phyloP scores from a whole-genome alignment of 163 green algal genomes.

The Trebouxia gelatinosa region DNA sequence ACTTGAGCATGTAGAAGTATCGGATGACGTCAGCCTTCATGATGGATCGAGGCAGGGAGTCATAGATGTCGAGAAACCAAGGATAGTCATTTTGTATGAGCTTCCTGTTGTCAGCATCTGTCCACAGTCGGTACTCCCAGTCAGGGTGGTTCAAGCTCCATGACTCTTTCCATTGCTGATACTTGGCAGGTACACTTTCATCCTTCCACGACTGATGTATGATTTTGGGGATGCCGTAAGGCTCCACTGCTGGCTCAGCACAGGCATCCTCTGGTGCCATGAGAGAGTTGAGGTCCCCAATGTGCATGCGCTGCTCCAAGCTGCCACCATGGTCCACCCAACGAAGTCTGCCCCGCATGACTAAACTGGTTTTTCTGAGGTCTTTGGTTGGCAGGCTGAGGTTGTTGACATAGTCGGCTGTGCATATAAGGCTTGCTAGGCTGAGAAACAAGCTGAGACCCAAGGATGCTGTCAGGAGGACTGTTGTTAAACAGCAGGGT shows the following conservation, averaged over 20 bases:
- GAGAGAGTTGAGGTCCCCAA: background rate
- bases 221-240: conserved; percentile 25
- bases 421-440: conserved; percentile 8
- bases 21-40: conserved; percentile 35
- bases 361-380: conserved; percentile 14
- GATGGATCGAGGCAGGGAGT: conserved; percentile 30
- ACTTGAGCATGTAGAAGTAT: conserved; percentile 33
- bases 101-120: conserved; percentile 34
- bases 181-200: conserved; percentile 18
- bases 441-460: background rate
- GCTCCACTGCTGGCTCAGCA: background rate
- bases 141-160: conserved; percentile 23
- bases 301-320: conserved; percentile 12
- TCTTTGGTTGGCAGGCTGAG: background rate
- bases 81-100: conserved; percentile 33
- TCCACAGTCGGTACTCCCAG: conserved; percentile 38
- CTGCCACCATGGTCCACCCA: conserved; percentile 22
- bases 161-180: conserved; percentile 12
- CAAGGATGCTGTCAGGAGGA: conserved; percentile 9
- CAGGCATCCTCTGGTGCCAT: conserved; percentile 4
- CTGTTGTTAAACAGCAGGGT: conserved; percentile 11
- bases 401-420: background rate
- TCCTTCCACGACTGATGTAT: conserved; percentile 39
- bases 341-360: conserved; percentile 1
- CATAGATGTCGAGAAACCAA: conserved; percentile 38